These are phyloP conservation scores for Stachybotrys echinatus DNA, from an alignment of 2,329 filamentous ascomycete genomes.

Conservation along the genomic window DNA sequence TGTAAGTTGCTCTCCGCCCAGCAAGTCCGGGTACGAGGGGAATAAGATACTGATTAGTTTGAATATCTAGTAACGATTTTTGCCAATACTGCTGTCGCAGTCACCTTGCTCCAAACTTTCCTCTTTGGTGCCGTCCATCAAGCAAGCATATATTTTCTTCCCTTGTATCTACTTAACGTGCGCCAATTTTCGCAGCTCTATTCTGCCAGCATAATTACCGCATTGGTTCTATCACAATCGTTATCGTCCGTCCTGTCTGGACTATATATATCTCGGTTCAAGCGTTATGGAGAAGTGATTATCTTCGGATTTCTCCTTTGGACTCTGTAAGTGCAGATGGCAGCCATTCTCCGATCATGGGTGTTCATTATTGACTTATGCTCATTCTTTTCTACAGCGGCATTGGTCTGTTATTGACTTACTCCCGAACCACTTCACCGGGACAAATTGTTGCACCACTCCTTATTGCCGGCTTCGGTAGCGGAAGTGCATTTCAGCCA, in stretches of 20 bases:
- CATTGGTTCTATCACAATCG: conserved; percentile 43
- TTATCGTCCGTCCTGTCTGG: conserved; percentile 43
- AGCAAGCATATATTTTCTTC: conserved; percentile 54
- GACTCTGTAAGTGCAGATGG: conserved; percentile 24
- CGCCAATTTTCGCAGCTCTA: conserved; percentile 25
- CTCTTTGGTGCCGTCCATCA: conserved; percentile 57
- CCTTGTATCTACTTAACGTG: conserved; percentile 57
- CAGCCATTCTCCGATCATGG: neutral
- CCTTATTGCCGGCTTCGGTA: conserved; percentile 42
- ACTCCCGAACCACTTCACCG: conserved; percentile 35
- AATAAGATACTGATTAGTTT: neutral
- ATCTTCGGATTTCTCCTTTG: conserved; percentile 33
- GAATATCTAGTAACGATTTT: conserved; percentile 42
- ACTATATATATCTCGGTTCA: conserved; percentile 50
- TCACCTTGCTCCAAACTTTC: conserved; percentile 54
- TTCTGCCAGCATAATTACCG: conserved; percentile 46
- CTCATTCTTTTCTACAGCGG: too few relatives aligned
- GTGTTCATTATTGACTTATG: neutral
- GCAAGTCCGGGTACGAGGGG: too few relatives aligned
- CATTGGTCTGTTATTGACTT: conserved; percentile 45
- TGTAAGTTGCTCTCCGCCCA: conserved; percentile 5
- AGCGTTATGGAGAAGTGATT: conserved; percentile 55
- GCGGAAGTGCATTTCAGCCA: conserved; percentile 44
- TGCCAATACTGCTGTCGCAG: conserved; percentile 43
- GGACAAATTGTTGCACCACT: conserved; percentile 45